Conservation (phyloP, 2,329 filamentous ascomycete genomes). For the Neonectria hederae region DNA sequence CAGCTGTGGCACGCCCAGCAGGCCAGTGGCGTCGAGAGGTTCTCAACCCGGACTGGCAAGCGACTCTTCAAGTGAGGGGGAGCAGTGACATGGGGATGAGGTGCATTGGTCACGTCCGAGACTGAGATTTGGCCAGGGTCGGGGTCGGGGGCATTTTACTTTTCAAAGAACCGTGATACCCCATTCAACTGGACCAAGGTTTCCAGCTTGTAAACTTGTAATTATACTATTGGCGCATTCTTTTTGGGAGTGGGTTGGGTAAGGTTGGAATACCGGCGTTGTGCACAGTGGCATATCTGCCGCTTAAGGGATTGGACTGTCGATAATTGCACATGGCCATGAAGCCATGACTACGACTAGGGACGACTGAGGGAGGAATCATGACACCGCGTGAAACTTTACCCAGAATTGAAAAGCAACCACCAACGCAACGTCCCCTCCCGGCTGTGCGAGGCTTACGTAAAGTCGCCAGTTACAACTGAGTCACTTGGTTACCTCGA, state of each 20-base stretch:
- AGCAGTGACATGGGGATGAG: not conserved
- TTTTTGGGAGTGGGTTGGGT: not conserved
- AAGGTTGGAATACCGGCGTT: not conserved
- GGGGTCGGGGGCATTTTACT: slow-evolving; percentile 9
- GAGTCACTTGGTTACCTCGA: not conserved
- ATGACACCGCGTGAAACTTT: not conserved
- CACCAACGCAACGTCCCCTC: not conserved
- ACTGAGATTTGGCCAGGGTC: slow-evolving; percentile 1
- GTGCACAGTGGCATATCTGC: not conserved
- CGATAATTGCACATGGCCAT: not conserved
- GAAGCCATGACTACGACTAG: not conserved
- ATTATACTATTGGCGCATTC: slow-evolving; percentile 1
- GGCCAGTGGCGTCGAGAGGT: slow-evolving; percentile 67
- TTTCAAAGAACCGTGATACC: slow-evolving; percentile 23
- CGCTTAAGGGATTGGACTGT: not conserved
- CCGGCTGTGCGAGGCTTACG: not conserved
- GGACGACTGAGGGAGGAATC: not conserved
- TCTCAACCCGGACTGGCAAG: slow-evolving; percentile 62
- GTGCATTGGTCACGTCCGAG: not conserved
- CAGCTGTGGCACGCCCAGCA: slow-evolving; percentile 70
- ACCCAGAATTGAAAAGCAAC: not conserved
- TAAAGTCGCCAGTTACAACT: not conserved
- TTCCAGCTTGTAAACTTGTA: slow-evolving; percentile 3
- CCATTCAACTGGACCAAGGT: slow-evolving; percentile 10
- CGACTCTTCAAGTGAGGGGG: slow-evolving; percentile 60